Conservation (phyloP, 345 rosid species). For the Pistacia atlantica region DNA sequence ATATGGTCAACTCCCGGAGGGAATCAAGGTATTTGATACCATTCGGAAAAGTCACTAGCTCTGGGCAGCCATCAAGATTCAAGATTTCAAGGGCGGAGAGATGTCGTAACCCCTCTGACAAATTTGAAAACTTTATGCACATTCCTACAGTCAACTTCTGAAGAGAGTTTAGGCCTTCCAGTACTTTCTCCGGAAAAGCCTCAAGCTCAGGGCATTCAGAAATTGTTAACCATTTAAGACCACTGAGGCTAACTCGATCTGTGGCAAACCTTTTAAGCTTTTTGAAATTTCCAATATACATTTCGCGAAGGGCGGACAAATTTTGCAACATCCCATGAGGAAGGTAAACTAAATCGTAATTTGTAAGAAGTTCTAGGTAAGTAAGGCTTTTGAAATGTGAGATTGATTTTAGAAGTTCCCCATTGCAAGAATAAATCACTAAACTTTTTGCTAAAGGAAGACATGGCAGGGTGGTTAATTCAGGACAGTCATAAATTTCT, state of each 20-base stretch:
- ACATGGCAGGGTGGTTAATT: neutral
- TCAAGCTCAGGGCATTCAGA: no score
- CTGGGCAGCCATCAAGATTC: neutral
- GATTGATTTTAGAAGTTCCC: neutral
- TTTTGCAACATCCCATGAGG: conserved; percentile 3
- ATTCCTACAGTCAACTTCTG: no score
- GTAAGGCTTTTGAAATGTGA: neutral
- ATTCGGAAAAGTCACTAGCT: neutral
- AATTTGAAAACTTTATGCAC: no score
- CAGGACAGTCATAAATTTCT: neutral
- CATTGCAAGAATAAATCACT: neutral
- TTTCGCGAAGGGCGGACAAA: neutral
- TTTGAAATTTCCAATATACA: neutral
- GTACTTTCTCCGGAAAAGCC: no score
- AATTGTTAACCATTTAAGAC: no score
- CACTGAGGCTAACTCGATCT: neutral
- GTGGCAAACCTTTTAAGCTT: conserved; percentile 1
- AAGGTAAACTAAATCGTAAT: neutral
- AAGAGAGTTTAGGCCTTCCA: no score
- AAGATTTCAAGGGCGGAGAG: neutral
- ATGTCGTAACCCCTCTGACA: neutral
- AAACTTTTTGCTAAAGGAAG: neutral
- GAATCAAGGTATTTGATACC: neutral
- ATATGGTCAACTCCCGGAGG: neutral
- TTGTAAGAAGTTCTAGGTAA: no score